Base-by-base conservation (phyloP, 2,329 filamentous ascomycete genomes). In the Zasmidium citrigriseum region DNA sequence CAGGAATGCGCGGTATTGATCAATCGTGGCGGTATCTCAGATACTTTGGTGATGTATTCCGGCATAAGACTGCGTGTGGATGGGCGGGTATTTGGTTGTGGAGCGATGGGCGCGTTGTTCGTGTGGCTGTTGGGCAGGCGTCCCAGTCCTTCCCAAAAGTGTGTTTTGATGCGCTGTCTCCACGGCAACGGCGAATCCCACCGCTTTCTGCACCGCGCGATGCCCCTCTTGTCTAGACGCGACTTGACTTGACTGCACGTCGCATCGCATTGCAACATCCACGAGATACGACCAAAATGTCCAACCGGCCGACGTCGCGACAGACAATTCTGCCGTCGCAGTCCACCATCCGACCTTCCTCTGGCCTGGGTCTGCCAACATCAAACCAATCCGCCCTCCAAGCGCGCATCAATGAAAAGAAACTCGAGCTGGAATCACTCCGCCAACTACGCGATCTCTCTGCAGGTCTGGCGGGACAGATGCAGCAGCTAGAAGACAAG, bases 321-420 rank as follows among this genome's bases (percentile, higher is more conserved):
- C 53, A 62, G 9, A 57, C 55, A 11, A 61, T 60, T 2, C 63
- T 90, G 18, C 83, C 87, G 2, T 85, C 86, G 23, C 88, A 57
- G 41, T 45, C 46, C 38, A 57, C 49, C n/a, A 86, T 66, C 78
- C 83, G 34, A 86, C 85, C 67, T 77, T 73, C 66, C 72, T 73
- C 70, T 68, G 60, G 70, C 68, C 67, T 76, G 66, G 65, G 62
- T 11, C 58, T 62, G 12, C 62, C 61, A 56, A 58, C 61, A 14
- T 58, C 57, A 55, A 59, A 58, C 12, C 88, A 90, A 73, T 89
- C 89, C 1, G 84, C 86, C 23, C 80, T 95, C 16, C 77, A 89
- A 53, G 85, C 89, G 46, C 88, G 90, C 63, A 91, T 96, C 71
- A 86, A 89, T 63, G 90, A 95, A 77, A 96, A 96, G 80, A 91